A percentile compares a stretch with the other conserved stretches of the same genome.
These are phyloP conservation scores for Tillandsia leiboldiana DNA, from an alignment of 176 grass and related monocot species.

Conservation along the genomic window DNA sequence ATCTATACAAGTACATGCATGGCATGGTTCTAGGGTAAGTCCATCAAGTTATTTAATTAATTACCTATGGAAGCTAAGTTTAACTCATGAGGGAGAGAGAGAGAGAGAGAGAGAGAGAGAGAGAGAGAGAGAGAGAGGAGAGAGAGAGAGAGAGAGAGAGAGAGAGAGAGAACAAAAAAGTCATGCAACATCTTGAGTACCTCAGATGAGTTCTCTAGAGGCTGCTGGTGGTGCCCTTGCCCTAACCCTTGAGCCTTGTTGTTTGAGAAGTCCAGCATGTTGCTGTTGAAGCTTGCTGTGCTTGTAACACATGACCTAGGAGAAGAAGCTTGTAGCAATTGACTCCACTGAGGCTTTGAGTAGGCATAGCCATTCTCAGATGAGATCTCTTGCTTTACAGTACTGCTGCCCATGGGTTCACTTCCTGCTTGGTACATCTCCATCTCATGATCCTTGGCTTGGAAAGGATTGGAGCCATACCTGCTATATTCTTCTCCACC, in stretches of 20 bases:
- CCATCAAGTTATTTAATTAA: not conserved
- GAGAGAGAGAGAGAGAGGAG: not conserved
- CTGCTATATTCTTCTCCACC: constrained; percentile 31
- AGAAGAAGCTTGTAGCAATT: constrained; percentile 49
- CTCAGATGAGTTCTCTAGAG: constrained; percentile 73
- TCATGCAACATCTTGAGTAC: constrained; percentile 22
- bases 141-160: not conserved
- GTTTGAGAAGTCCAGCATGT: constrained; percentile 83
- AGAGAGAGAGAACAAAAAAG: not conserved
- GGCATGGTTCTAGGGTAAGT: not conserved
- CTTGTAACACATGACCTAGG: constrained; percentile 61
- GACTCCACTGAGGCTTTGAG: constrained; percentile 49
- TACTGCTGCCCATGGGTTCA: constrained; percentile 28
- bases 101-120: not conserved
- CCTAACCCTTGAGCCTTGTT: constrained; percentile 21
- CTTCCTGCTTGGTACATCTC: constrained; percentile 18
- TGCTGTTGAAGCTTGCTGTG: constrained; percentile 38
- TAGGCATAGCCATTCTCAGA: not conserved
- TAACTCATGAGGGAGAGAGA: not conserved
- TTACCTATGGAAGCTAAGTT: not conserved
- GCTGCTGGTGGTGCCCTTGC: constrained; percentile 38
- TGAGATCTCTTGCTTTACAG: not conserved
- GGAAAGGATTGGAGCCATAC: constrained; percentile 28
- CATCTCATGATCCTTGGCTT: constrained; percentile 30
- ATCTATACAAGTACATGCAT: not conserved